These are phyloP conservation scores for Clavispora fructus DNA, from an alignment of 805 yeast genomes.

Conservation along the genomic window DNA sequence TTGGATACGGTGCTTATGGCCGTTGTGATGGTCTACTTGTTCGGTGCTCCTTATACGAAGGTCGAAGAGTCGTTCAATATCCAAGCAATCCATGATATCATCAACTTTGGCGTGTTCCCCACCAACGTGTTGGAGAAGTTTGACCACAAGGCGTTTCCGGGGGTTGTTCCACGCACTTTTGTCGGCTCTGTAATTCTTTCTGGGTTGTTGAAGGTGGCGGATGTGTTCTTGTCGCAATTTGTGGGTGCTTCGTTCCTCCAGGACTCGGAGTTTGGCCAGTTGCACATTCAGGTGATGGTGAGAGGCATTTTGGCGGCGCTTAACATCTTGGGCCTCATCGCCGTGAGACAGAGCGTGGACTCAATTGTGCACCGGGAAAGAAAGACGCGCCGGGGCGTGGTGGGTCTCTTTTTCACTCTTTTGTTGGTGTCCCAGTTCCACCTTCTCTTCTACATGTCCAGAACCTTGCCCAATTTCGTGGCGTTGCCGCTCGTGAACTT, in stretches of 20 bases:
- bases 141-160: slow-evolving; percentile 80
- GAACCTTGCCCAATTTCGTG: slow-evolving; percentile 84
- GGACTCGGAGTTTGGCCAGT: slow-evolving; percentile 25
- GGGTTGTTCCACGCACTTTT: slow-evolving; percentile 84
- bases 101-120: slow-evolving; percentile 52
- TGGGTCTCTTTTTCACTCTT: slow-evolving; percentile 55
- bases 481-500: slow-evolving; percentile 67
- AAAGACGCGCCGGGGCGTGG: slow-evolving; percentile 15
- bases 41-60: slow-evolving; percentile 75
- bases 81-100: slow-evolving; percentile 82
- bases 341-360: slow-evolving; percentile 38
- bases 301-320: slow-evolving; percentile 59
- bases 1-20: slow-evolving; percentile 32
- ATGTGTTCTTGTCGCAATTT: slow-evolving; percentile 9
- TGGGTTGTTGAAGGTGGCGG: slow-evolving; percentile 35
- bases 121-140: slow-evolving; percentile 35
- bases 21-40: slow-evolving; percentile 44
- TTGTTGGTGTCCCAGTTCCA: slow-evolving; percentile 73
- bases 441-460: slow-evolving; percentile 67
- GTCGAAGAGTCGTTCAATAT: slow-evolving; percentile 92
- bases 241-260: slow-evolving; percentile 8
- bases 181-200: slow-evolving; percentile 62
- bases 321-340: slow-evolving; percentile 51
- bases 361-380: slow-evolving; percentile 19
- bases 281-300: slow-evolving; percentile 48